Conservation (phyloP, 2,329 filamentous ascomycete genomes). For the Arthroderma sp. region DNA sequence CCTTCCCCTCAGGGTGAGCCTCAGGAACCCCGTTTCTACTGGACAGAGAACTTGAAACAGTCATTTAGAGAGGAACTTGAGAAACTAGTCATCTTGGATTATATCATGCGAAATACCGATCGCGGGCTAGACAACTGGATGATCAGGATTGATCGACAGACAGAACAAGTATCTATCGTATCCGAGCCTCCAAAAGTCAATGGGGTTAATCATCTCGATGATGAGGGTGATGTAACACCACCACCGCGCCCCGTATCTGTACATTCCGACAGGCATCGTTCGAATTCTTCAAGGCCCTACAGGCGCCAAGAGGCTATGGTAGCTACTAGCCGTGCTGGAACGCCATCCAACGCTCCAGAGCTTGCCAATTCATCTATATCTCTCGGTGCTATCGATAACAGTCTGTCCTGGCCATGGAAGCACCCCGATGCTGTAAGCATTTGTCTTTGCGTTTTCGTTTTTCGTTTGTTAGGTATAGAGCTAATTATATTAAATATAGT, state of each 20-base stretch:
- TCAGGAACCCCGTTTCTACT: constrained; percentile 49
- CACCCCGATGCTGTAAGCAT: constrained; percentile 69
- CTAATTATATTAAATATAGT: constrained; percentile 30
- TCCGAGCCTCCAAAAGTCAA: constrained; percentile 67
- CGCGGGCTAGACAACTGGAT: constrained; percentile 98
- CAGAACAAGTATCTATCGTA: constrained; percentile 68
- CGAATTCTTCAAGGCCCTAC: constrained; percentile 43
- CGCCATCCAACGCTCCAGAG: constrained; percentile 34
- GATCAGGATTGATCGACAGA: constrained; percentile 86
- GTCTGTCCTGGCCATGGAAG: constrained; percentile 97
- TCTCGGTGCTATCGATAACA: constrained; percentile 94
- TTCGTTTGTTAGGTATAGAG: background rate
- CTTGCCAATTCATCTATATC: constrained; percentile 48
- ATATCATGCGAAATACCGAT: constrained; percentile 98
- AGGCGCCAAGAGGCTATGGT: constrained; percentile 74
- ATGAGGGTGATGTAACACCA: constrained; percentile 36
- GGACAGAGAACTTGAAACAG: constrained; percentile 80
- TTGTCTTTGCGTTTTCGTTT: background rate
- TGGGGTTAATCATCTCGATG: constrained; percentile 27
- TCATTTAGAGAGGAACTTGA: constrained; percentile 90
- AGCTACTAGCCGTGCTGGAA: constrained; percentile 46
- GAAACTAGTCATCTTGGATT: constrained; percentile 92
- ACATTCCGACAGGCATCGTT: constrained; percentile 27
- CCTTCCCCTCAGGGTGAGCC: constrained; percentile 35
- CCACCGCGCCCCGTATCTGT: constrained; percentile 48